Evolutionary conservation across 2,329 filamentous ascomycete species (phyloP).

Genomic region (Aspergillus arachidicola): DNA sequence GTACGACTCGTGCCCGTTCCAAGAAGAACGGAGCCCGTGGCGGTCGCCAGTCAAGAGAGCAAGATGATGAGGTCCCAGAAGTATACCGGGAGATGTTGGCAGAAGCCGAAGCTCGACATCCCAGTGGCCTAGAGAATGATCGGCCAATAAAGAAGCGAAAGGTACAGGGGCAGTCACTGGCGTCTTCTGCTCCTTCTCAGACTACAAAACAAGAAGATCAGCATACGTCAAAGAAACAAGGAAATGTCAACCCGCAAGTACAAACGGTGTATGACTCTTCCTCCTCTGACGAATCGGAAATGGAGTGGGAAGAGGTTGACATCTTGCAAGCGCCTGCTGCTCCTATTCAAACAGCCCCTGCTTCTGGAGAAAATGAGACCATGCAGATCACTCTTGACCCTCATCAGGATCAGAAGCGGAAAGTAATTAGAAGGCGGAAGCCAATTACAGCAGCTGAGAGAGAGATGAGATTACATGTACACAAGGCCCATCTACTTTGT

Average conservation of each 20-base stretch:
- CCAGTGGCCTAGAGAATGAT: slow-evolving; percentile 25
- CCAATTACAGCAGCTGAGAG: slow-evolving; percentile 60
- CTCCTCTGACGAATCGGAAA: slow-evolving; percentile 61
- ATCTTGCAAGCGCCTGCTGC: slow-evolving; percentile 38
- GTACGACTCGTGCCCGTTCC: slow-evolving; percentile 19
- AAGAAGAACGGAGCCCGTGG: slow-evolving; percentile 17
- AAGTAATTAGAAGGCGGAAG: slow-evolving; percentile 46
- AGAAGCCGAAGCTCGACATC: slow-evolving; percentile 40
- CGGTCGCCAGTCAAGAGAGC: slow-evolving; percentile 12
- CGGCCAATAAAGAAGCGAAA: slow-evolving; percentile 44
- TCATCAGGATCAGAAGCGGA: slow-evolving; percentile 28
- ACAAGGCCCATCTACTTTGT: slow-evolving; percentile 84
- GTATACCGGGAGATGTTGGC: slow-evolving; percentile 48
- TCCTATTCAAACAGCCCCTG: slow-evolving; percentile 22
- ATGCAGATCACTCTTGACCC: slow-evolving; percentile 44
- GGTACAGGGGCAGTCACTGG: slow-evolving; percentile 30
- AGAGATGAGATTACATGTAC: slow-evolving; percentile 69
- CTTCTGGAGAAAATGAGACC: slow-evolving; percentile 25
- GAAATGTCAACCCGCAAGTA: slow-evolving; percentile 18
- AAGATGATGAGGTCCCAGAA: slow-evolving; percentile 35
- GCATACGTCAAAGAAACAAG: slow-evolving; percentile 9
- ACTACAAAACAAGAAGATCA: slow-evolving; percentile 16
- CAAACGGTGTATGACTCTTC: slow-evolving; percentile 41
- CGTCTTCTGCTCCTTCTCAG: slow-evolving; percentile 6
- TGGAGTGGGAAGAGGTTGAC: slow-evolving; percentile 66